Evolutionary conservation across 345 rosid species (phyloP).

Genomic region (Eucalyptus fibrosa): DNA sequence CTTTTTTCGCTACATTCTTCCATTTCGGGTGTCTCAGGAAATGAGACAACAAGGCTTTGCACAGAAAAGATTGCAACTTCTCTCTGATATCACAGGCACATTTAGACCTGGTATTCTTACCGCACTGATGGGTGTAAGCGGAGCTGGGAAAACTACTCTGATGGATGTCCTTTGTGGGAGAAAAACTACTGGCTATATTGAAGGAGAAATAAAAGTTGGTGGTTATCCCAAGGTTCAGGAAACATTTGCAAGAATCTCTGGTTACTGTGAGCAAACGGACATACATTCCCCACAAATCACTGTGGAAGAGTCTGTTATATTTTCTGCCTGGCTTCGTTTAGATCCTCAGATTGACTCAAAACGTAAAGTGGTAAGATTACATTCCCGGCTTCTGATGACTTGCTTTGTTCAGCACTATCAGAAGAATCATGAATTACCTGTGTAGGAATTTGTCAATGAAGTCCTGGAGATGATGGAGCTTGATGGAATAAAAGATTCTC

Average conservation of each 20-base stretch:
- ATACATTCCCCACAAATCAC: conserved; percentile 74
- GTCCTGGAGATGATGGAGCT: conserved; percentile 70
- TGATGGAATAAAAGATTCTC: conserved; percentile 44
- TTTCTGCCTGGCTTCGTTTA: conserved; percentile 75
- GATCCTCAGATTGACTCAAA: conserved; percentile 38
- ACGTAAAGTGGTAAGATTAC: conserved; percentile 39
- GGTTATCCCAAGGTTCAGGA: conserved; percentile 63
- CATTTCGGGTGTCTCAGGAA: conserved; percentile 14
- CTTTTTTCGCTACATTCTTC: neutral
- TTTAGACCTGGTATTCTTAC: conserved; percentile 75
- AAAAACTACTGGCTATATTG: conserved; percentile 61
- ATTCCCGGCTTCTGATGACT: neutral
- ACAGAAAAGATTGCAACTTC: conserved; percentile 43
- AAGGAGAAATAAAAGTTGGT: conserved; percentile 57
- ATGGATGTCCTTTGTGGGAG: conserved; percentile 28
- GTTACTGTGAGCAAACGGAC: conserved; percentile 75
- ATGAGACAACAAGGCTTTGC: conserved; percentile 36
- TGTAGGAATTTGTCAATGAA: conserved; percentile 60
- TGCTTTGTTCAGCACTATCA: neutral
- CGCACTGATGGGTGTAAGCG: conserved; percentile 77
- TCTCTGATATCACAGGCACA: conserved; percentile 46
- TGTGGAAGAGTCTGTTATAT: conserved; percentile 47
- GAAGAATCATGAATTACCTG: neutral
- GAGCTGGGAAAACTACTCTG: conserved; percentile 39
- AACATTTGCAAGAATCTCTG: conserved; percentile 73